phyloP scores from a whole-genome alignment of 805 yeast species.

The Cyberlindnera galapagoensis region DNA sequence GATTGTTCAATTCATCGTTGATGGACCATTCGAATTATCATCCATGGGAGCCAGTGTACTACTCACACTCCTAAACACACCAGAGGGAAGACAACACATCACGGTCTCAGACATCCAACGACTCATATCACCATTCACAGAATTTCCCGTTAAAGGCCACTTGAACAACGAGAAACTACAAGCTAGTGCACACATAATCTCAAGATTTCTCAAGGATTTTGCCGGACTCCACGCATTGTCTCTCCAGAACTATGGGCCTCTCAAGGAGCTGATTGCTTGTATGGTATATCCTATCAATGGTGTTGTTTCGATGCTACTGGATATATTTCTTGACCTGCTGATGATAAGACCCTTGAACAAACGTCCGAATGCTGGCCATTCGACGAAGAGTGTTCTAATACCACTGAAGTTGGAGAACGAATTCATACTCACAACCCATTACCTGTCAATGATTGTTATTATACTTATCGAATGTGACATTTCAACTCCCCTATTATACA shows the following conservation, averaged over 20 bases:
- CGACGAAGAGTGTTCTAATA: conserved; percentile 15
- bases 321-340: conserved; percentile 63
- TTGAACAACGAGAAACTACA: conserved; percentile 50
- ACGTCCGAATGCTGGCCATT: conserved; percentile 5
- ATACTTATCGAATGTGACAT: conserved; percentile 53
- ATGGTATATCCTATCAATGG: conserved; percentile 50
- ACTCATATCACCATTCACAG: conserved; percentile 67
- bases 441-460: conserved; percentile 52
- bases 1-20: conserved; percentile 42
- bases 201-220: conserved; percentile 62
- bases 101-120: conserved; percentile 56
- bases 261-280: conserved; percentile 55
- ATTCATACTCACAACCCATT: conserved; percentile 48
- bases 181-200: conserved; percentile 50
- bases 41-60: conserved; percentile 40
- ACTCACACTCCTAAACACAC: conserved; percentile 49
- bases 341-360: conserved; percentile 46
- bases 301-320: conserved; percentile 59
- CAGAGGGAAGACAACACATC: conserved; percentile 45
- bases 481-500: conserved; percentile 36
- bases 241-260: conserved; percentile 45
- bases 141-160: conserved; percentile 42
- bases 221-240: conserved; percentile 68
- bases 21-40: conserved; percentile 44
- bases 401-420: conserved; percentile 35